Conservation (phyloP, 192 early-diverging fungal genomes). For the Entophlyctis luteolus region DNA sequence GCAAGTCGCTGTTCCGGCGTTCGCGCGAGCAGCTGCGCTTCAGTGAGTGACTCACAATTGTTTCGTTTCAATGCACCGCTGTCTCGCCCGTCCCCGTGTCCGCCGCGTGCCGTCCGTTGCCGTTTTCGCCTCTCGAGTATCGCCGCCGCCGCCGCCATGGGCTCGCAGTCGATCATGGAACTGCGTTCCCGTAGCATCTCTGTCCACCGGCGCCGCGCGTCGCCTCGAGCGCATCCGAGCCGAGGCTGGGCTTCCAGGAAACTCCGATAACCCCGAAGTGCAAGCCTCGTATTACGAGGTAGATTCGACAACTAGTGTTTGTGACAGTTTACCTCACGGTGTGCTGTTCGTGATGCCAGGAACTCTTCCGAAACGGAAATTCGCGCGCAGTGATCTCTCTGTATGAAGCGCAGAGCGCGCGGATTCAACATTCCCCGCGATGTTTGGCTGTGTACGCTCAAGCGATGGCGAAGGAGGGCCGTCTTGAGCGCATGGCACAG, state of each 20-base stretch:
- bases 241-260: not conserved
- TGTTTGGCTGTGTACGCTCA: not conserved
- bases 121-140: no score
- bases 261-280: not conserved
- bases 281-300: not conserved
- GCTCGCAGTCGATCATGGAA: no score
- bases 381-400: not conserved
- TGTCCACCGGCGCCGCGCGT: not conserved
- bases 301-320: not conserved
- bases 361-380: not conserved
- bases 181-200: no score
- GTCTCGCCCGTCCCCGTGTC: no score
- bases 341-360: not conserved
- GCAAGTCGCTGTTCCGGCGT: no score
- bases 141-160: no score
- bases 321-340: not conserved
- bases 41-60: no score
- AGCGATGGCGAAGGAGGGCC: not conserved
- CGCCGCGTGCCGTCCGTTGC: no score
- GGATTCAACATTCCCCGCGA: not conserved
- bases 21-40: no score
- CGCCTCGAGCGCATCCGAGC: not conserved
- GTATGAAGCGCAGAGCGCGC: not conserved
- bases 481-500: not conserved
- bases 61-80: no score